These are phyloP conservation scores for Heritiera fomes DNA, from an alignment of 345 rosid species.

Conservation along the genomic window DNA sequence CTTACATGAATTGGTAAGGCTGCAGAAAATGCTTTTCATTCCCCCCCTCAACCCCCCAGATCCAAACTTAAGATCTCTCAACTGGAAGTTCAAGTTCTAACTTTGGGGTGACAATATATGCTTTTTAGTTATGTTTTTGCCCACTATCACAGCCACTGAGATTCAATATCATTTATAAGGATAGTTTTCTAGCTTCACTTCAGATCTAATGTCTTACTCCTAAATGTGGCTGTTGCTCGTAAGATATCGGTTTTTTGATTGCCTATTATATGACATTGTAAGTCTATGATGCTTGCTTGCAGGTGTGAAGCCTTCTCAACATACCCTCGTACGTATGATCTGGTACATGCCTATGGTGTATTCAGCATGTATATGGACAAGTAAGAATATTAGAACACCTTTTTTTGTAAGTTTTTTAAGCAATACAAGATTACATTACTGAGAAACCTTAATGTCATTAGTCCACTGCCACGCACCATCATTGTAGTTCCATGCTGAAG, in stretches of 20 bases:
- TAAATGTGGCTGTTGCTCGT: neutral
- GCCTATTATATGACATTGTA: neutral
- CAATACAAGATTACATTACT: neutral
- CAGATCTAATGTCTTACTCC: neutral
- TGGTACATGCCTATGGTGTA: conserved; percentile 59
- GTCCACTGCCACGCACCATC: neutral
- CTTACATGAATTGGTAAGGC: conserved; percentile 72
- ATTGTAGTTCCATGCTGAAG: neutral
- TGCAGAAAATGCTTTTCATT: neutral
- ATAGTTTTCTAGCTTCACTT: neutral
- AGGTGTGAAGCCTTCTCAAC: conserved; percentile 72
- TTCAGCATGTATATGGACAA: conserved; percentile 63
- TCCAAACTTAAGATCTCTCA: neutral
- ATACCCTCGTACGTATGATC: conserved; percentile 62
- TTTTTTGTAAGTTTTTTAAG: neutral
- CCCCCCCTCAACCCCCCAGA: neutral
- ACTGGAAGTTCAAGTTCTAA: neutral
- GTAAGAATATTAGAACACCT: conserved; percentile 37
- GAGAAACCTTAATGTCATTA: too few relatives aligned
- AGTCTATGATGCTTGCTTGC: conserved; percentile 3
- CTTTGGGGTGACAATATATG: too few relatives aligned
- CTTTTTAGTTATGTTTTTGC: neutral
- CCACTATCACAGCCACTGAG: neutral
- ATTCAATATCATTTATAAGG: neutral
- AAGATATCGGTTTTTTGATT: neutral